phyloP scores from a whole-genome alignment of 257 asterid genomes.

The Capsicum chinense region DNA sequence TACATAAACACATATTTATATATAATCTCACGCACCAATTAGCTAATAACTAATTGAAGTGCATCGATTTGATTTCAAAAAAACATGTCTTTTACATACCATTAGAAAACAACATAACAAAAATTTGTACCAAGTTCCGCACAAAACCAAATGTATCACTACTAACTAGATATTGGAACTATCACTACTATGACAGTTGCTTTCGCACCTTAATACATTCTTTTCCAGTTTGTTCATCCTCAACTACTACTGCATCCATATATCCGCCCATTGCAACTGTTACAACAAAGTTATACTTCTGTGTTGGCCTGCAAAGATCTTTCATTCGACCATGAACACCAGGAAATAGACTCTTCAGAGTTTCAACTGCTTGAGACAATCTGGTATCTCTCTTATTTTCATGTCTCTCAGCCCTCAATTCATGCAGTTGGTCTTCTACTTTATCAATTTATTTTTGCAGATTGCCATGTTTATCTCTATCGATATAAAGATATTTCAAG shows the following conservation, averaged over 20 bases:
- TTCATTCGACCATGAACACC: constrained; percentile 99
- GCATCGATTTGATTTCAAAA: too few relatives aligned
- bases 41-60: too few relatives aligned
- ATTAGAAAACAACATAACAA: too few relatives aligned
- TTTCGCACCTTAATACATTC: constrained; percentile 85
- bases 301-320: constrained; percentile 94
- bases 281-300: constrained; percentile 89
- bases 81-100: too few relatives aligned
- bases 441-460: constrained; percentile 73
- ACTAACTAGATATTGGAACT: neutral
- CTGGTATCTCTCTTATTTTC: constrained; percentile 89
- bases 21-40: too few relatives aligned
- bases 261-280: constrained; percentile 99
- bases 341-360: constrained; percentile 86
- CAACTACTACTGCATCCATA: constrained; percentile 98
- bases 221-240: constrained; percentile 89
- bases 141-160: too few relatives aligned
- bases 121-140: too few relatives aligned
- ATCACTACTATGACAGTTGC: neutral
- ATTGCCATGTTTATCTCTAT: constrained; percentile 70
- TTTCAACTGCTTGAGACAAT: constrained; percentile 84
- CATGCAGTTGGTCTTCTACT: constrained; percentile 78
- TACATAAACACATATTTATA: too few relatives aligned
- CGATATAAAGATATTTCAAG: constrained; percentile 36
- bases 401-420: constrained; percentile 89